phyloP scores from a whole-genome alignment of 495 filamentous ascomycete species.

The Lasiosphaeria miniovina region DNA sequence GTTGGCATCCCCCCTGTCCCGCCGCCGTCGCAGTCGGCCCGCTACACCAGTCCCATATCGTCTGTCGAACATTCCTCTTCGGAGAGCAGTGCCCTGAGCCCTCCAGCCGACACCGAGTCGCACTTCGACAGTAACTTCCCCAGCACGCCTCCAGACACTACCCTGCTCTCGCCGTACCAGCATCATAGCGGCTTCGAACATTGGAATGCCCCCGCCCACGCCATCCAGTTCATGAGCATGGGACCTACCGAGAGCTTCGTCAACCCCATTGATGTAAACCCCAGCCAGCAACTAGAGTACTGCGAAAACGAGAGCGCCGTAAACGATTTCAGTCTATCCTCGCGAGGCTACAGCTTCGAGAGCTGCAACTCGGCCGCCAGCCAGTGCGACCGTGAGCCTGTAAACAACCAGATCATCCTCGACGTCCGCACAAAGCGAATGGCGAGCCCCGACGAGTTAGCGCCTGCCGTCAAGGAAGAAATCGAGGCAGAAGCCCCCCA shows the following conservation, averaged over 20 bases:
- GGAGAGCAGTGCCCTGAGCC: slow-evolving; percentile 35
- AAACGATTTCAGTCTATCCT: slow-evolving; percentile 15
- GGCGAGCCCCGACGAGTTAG: slow-evolving; percentile 25
- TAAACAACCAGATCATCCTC: slow-evolving; percentile 1
- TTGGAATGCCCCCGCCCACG: slow-evolving; percentile 19
- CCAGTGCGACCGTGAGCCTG: slow-evolving; percentile 13
- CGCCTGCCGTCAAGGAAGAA: slow-evolving; percentile 32
- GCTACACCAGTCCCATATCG: slow-evolving; percentile 34
- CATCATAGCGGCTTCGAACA: slow-evolving; percentile 13
- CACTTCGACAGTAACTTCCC: slow-evolving; percentile 30
- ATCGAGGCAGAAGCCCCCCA: slow-evolving; percentile 16
- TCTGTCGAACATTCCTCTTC: slow-evolving; percentile 34
- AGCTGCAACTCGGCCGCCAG: slow-evolving; percentile 17
- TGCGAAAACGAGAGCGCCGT: slow-evolving; percentile 27
- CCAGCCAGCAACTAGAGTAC: slow-evolving; percentile 30
- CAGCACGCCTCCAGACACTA: slow-evolving; percentile 33
- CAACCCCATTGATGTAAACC: slow-evolving; percentile 40
- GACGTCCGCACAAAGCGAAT: slow-evolving; percentile 7
- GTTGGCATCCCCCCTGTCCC: slow-evolving; percentile 19
- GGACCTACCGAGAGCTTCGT: slow-evolving; percentile 27
- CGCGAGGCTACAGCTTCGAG: slow-evolving; percentile 19
- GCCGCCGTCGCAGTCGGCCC: slow-evolving; percentile 22
- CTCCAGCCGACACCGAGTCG: slow-evolving; percentile 36
- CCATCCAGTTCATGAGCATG: slow-evolving; percentile 28
- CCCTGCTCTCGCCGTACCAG: slow-evolving; percentile 28